A percentile compares a stretch with the other conserved stretches of the same genome.
Evolutionary conservation across 2,329 filamentous ascomycete genomes (phyloP).

Genomic region (Whalleya microplaca): DNA sequence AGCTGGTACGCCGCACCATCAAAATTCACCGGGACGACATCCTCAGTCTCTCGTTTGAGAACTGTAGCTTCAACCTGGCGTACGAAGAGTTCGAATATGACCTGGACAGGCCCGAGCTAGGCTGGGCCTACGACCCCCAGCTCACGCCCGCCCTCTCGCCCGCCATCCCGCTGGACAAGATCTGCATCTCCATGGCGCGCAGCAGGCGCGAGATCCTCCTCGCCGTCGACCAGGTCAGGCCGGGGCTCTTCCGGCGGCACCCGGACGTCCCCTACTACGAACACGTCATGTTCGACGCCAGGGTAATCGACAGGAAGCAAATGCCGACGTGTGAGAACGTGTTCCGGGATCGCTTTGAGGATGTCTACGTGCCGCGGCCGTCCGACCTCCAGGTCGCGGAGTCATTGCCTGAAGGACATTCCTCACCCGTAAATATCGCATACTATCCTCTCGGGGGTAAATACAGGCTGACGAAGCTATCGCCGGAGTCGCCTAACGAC

Average conservation of each 20-base stretch:
- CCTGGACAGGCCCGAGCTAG: slow-evolving; percentile 11
- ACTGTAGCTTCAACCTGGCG: slow-evolving; percentile 40
- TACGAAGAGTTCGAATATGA: slow-evolving; percentile 26
- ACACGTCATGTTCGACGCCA: slow-evolving; percentile 30
- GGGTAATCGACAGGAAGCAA: slow-evolving; percentile 15
- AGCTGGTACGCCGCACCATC: slow-evolving; percentile 27
- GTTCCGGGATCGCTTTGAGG: slow-evolving; percentile 36
- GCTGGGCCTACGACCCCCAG: slow-evolving; percentile 37
- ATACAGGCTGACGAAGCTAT: slow-evolving; percentile 29
- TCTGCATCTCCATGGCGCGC: slow-evolving; percentile 30
- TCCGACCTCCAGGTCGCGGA: slow-evolving; percentile 3
- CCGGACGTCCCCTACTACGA: background rate
- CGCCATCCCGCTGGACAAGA: slow-evolving; percentile 18
- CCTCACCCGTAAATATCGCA: too few relatives aligned
- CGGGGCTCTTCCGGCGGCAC: slow-evolving; percentile 18
- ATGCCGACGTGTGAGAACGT: slow-evolving; percentile 8
- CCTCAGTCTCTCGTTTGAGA: slow-evolving; percentile 36
- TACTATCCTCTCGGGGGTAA: background rate
- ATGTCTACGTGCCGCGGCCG: slow-evolving; percentile 31
- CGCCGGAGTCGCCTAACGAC: slow-evolving; percentile 30
- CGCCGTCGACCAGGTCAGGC: slow-evolving; percentile 9
- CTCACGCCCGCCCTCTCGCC: slow-evolving; percentile 25
- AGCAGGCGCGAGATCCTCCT: slow-evolving; percentile 9
- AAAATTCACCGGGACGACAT: slow-evolving; percentile 32
- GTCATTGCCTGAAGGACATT: too few relatives aligned